Percentiles rank a stretch among this genome's conserved stretches.
Evolutionary conservation across 2,329 filamentous ascomycete genomes (phyloP).

Genomic region (Aphanoascus verrucosus): DNA sequence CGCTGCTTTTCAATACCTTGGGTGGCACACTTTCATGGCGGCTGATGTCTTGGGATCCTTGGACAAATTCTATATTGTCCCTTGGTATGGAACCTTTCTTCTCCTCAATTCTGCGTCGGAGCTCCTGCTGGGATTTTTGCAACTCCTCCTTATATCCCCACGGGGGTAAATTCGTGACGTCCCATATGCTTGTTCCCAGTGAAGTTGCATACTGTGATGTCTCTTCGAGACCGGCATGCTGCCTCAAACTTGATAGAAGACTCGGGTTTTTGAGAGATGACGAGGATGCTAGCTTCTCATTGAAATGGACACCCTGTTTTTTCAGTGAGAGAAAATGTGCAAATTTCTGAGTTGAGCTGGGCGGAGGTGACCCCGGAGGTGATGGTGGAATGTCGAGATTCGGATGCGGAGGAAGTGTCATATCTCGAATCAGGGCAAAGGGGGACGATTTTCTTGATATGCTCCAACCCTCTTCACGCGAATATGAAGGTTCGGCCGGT

Average conservation of each 20-base stretch:
- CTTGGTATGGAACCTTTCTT: constrained; percentile 26
- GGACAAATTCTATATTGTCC: constrained; percentile 33
- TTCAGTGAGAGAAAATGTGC: constrained; percentile 52
- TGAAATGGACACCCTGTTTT: constrained; percentile 53
- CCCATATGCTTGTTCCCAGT: constrained; percentile 33
- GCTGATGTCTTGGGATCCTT: constrained; percentile 16
- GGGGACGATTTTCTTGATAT: constrained; percentile 32
- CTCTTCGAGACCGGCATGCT: constrained; percentile 46
- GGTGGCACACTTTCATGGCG: constrained; percentile 14
- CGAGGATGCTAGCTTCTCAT: constrained; percentile 48
- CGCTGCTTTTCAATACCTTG: constrained; percentile 16
- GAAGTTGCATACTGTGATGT: constrained; percentile 46
- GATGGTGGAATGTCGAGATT: constrained; percentile 38
- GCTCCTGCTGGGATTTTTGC: constrained; percentile 32
- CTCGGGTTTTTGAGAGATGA: constrained; percentile 50
- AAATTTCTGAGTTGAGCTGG: constrained; percentile 45
- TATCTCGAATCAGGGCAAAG: constrained; percentile 44
- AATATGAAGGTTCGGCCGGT: constrained; percentile 16
- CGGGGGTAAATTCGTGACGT: constrained; percentile 28
- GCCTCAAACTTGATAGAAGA: constrained; percentile 46
- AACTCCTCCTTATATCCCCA: constrained; percentile 41
- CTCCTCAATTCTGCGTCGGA: constrained; percentile 28
- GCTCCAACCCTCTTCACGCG: constrained; percentile 7
- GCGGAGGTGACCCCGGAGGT: constrained; percentile 37
- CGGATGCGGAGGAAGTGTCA: constrained; percentile 43